Evolutionary conservation across 495 filamentous ascomycete genomes (phyloP), one percentile per base, ranked within the genome.

Genomic region (Xylaria castorea): DNA sequence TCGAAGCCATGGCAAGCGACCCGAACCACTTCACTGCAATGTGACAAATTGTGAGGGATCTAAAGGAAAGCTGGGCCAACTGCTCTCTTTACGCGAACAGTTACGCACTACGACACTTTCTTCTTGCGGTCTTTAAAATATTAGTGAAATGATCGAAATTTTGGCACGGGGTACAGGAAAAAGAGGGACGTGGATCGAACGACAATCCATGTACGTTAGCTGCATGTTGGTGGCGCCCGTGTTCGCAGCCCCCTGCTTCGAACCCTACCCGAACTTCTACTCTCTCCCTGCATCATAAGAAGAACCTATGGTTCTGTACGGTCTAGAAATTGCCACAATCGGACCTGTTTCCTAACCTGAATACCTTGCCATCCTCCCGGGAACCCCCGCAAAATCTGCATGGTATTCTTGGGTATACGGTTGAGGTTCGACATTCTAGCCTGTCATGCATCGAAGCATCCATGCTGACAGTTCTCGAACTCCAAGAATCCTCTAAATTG

Each of bases 311-410:
- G 25, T 25, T 11, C 14, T 32, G 11, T 40, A 11, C 34, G 14
- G 25, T 25, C 20, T 25, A 44, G 11, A 69, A 53, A 46, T 34
- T 44, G 46, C n/a, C 48, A n/a, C 50, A 44, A 20, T 58, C 66
- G 48, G 66, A 16, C 50, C 22, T 68, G 22, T 57, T 68, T 20
- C 66, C 66, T 25, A 38, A 27, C 48, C 20, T 40, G 32, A 48
- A 51, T 34, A 53, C 58, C 58, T 61, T 61, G 61, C 61, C 61
- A 64, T 46, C 38, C 20, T 46, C 61, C 14, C n/a, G 63, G 44
- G 27, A 60, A 14, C 36, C 27, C 53, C 40, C 18, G 11, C 20
- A 36, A 25, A 69, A 46, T 38, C 22, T n/a, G 27, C 22, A 27
- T 22, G 50, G 34, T 32, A 22, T 22, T 27, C 11, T 27, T 25